Conservation (phyloP, 768 basidiomycete species). For the Mycena capillaripes region DNA sequence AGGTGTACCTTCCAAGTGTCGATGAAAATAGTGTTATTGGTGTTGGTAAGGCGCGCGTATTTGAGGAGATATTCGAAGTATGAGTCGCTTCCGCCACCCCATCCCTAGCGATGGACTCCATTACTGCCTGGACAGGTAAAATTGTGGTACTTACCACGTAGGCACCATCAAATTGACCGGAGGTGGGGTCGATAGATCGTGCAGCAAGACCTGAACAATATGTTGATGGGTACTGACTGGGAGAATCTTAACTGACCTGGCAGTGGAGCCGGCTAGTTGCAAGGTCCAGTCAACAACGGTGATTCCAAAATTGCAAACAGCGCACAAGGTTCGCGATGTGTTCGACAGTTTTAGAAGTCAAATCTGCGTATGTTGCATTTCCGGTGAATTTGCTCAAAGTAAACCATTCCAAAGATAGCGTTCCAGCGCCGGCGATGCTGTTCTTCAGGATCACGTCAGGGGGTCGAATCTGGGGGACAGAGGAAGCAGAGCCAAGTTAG, state of each 20-base stretch:
- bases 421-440: slow-evolving; percentile 71
- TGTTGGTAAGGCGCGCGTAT: slow-evolving; percentile 76
- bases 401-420: slow-evolving; percentile 68
- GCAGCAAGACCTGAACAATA: slow-evolving; percentile 64
- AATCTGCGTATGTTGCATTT: slow-evolving; percentile 70
- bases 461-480: not conserved
- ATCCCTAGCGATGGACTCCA: slow-evolving; percentile 46
- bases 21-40: slow-evolving; percentile 69
- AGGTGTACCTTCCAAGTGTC: slow-evolving; percentile 65
- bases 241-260: slow-evolving; percentile 45
- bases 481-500: slow-evolving; percentile 15
- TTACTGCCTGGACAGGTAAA: not conserved
- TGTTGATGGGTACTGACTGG: not conserved
- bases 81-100: slow-evolving; percentile 82
- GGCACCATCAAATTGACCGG: slow-evolving; percentile 62
- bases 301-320: not conserved
- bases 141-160: slow-evolving; percentile 60
- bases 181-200: slow-evolving; percentile 68
- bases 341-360: slow-evolving; percentile 65
- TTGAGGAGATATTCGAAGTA: slow-evolving; percentile 88
- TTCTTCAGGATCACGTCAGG: slow-evolving; percentile 45
- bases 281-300: not conserved
- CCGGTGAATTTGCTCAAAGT: slow-evolving; percentile 68
- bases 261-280: slow-evolving; percentile 52
- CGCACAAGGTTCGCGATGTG: slow-evolving; percentile 63